phyloP scores from a whole-genome alignment of 768 basidiomycete species.

The Udeniomyces megalosporus region DNA sequence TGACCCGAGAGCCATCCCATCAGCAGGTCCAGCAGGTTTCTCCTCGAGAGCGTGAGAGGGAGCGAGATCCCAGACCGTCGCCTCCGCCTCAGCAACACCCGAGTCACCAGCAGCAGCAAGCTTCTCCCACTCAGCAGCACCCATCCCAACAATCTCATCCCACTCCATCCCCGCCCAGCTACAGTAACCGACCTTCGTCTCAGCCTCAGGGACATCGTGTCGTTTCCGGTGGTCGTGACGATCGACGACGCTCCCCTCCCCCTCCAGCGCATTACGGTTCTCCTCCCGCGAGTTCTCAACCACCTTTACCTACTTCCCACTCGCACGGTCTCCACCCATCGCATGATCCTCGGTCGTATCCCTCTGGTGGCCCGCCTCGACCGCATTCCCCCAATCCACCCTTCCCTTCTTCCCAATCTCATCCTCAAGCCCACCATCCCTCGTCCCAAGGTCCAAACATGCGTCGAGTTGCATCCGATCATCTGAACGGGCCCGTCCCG shows the following conservation, averaged over 20 bases:
- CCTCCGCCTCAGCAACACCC: slow-evolving; percentile 10
- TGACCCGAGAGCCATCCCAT: background rate
- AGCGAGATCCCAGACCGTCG: background rate
- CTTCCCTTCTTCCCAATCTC: slow-evolving; percentile 4
- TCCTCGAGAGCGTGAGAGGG: slow-evolving; percentile 1
- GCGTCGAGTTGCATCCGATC: slow-evolving; percentile 10
- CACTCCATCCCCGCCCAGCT: slow-evolving; percentile 13
- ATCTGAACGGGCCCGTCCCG: background rate
- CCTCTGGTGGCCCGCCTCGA: background rate
- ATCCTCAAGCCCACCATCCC: slow-evolving; percentile 8
- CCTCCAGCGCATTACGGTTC: background rate
- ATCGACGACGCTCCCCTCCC: background rate
- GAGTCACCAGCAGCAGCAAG: background rate
- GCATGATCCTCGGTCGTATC: background rate
- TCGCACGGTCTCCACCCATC: background rate
- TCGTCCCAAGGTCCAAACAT: slow-evolving; percentile 12
- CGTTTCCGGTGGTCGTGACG: background rate
- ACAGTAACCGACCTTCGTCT: slow-evolving; percentile 6
- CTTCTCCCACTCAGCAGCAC: background rate
- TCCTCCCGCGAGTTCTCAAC: background rate
- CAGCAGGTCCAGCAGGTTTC: background rate
- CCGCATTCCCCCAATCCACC: background rate
- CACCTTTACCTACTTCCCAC: background rate
- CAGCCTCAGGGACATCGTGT: slow-evolving; percentile 4
- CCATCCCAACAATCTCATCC: slow-evolving; percentile 7